A percentile compares a stretch with the other conserved stretches of the same genome.
These are phyloP conservation scores for Xylariaceae sp. DNA, from an alignment of 2,329 filamentous ascomycete genomes.

Conservation along the genomic window DNA sequence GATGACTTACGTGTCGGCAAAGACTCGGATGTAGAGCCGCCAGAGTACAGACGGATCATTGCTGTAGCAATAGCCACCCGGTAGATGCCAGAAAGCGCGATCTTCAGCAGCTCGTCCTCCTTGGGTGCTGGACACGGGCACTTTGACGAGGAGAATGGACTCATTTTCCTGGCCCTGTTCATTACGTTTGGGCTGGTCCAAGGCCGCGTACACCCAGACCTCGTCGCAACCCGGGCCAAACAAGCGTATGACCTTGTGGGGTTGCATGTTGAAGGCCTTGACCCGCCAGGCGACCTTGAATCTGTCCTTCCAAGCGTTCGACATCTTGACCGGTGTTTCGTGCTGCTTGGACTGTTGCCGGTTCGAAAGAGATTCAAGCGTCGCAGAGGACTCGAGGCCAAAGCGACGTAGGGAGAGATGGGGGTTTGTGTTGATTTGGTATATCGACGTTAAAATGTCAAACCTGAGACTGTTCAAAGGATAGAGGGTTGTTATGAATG, in stretches of 20 bases:
- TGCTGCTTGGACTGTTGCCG: neutral
- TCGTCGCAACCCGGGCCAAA: neutral
- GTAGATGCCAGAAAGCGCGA: neutral
- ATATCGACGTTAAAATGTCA: neutral
- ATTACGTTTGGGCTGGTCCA: neutral
- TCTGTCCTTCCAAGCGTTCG: neutral
- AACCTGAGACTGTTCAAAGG: neutral
- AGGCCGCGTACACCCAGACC: conserved; percentile 3
- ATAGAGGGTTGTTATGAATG: neutral
- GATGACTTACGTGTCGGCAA: neutral
- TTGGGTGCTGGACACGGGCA: neutral
- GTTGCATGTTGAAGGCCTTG: neutral
- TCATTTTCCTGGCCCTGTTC: neutral
- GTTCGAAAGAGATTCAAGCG: neutral
- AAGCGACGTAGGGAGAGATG: neutral
- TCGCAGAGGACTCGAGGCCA: neutral
- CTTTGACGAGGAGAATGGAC: neutral
- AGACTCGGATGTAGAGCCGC: neutral
- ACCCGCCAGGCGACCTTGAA: neutral
- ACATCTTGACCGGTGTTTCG: neutral
- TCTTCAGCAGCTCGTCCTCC: neutral
- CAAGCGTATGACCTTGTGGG: neutral
- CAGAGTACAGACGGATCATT: neutral
- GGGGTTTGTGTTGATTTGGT: neutral
- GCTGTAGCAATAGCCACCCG: neutral